Percentiles rank a stretch among this genome's conserved stretches.
phyloP scores from a whole-genome alignment of 1,284 basidiomycete genomes.

The Naganishia sp. region DNA sequence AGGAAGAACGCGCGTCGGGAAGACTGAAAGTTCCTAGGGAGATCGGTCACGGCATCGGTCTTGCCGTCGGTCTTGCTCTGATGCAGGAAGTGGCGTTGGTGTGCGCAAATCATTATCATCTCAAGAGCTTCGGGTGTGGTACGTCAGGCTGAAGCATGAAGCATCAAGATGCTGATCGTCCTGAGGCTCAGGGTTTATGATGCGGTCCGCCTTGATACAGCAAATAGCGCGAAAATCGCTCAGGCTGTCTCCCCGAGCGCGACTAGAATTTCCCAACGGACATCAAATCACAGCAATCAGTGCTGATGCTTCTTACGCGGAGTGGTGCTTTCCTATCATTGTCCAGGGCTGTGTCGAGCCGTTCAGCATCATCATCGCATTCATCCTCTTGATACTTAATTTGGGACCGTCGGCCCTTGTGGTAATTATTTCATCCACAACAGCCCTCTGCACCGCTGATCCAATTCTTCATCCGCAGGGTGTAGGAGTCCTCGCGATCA shows the following conservation, averaged over 20 bases:
- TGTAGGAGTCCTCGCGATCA: constrained; percentile 59
- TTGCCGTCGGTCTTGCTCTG: constrained; percentile 26
- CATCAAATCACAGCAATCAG: constrained; percentile 19
- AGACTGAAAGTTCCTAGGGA: not conserved
- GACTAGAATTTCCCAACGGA: constrained; percentile 25
- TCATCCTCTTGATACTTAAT: constrained; percentile 27
- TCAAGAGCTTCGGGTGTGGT: constrained; percentile 14
- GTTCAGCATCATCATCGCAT: constrained; percentile 20
- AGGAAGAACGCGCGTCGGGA: constrained; percentile 10
- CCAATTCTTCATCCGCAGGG: not conserved
- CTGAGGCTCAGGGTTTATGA: constrained; percentile 18
- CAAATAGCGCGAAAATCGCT: constrained; percentile 32
- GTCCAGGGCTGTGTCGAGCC: constrained; percentile 30
- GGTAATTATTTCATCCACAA: not conserved
- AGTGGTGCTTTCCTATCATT: constrained; percentile 20
- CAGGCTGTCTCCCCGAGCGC: constrained; percentile 25
- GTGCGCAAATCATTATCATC: constrained; percentile 23
- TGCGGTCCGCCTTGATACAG: constrained; percentile 29
- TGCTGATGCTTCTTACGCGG: constrained; percentile 23
- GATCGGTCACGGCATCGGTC: constrained; percentile 27
- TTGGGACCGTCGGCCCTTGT: constrained; percentile 31
- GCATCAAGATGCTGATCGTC: too few species aligned
- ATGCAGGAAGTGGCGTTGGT: constrained; percentile 30
- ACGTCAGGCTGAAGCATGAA: not conserved
- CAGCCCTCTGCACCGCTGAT: not conserved